Evolutionary conservation across 495 filamentous ascomycete species (phyloP).

Genomic region (Penicillium maclennaniae): DNA sequence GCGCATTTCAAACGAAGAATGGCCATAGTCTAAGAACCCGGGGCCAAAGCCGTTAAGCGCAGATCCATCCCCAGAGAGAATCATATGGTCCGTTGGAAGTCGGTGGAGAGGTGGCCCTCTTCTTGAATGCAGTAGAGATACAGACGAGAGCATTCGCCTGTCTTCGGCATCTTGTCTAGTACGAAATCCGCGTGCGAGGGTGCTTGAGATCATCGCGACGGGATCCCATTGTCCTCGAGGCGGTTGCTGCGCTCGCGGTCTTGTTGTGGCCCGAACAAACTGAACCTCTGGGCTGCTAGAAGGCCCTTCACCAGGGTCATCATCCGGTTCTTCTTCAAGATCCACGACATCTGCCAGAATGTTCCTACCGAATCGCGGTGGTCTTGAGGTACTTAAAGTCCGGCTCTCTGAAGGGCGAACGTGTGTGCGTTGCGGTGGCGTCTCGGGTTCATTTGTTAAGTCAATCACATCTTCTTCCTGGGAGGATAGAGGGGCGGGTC

Average conservation of each 20-base stretch:
- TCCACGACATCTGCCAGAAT: constrained; percentile 37
- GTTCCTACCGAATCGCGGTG: constrained; percentile 33
- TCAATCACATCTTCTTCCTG: constrained; percentile 48
- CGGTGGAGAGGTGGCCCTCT: not conserved
- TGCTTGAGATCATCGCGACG: not conserved
- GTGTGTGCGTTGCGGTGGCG: constrained; percentile 21
- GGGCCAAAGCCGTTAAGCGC: not conserved
- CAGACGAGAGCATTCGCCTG: not conserved
- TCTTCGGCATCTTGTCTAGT: not conserved
- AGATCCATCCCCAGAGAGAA: not conserved
- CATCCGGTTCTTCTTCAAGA: constrained; percentile 26
- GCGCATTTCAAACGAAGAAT: constrained; percentile 25
- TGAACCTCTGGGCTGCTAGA: constrained; percentile 40
- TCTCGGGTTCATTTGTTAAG: constrained; percentile 49
- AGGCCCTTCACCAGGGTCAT: constrained; percentile 12
- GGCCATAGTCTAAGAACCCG: constrained; percentile 16
- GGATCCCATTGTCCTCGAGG: not conserved
- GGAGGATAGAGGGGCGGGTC: constrained; percentile 33
- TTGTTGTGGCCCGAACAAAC: constrained; percentile 30
- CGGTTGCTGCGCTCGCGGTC: constrained; percentile 7
- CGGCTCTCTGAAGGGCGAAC: not conserved
- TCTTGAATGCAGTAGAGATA: not conserved
- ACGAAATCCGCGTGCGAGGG: not conserved
- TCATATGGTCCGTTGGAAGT: not conserved
- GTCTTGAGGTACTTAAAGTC: constrained; percentile 14